A percentile compares a stretch with the other conserved stretches of the same genome.
These are phyloP conservation scores for Cardamine resedifolia DNA, from an alignment of 345 rosid species.

Conservation along the genomic window DNA sequence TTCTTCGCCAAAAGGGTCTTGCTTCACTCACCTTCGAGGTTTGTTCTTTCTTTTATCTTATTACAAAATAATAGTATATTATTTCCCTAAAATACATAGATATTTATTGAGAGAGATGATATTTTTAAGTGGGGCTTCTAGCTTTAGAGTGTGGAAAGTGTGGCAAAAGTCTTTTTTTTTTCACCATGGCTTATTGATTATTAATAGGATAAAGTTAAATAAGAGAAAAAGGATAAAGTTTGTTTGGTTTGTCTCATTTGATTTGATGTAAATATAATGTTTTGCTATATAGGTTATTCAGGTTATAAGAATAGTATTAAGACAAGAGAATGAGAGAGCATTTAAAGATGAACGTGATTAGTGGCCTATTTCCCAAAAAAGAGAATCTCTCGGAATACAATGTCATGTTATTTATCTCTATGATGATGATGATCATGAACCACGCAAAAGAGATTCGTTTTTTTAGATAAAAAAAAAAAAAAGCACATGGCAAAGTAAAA, in stretches of 20 bases:
- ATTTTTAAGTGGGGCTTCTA: not conserved
- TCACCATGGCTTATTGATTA: not conserved
- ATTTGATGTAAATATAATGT: slow-evolving; percentile 27
- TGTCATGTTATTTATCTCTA: slow-evolving; percentile 34
- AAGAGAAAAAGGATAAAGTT: slow-evolving; percentile 6
- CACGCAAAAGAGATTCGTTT: slow-evolving; percentile 7
- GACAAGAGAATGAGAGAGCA: slow-evolving; percentile 28
- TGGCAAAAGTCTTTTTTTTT: not conserved
- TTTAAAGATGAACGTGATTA: slow-evolving; percentile 40
- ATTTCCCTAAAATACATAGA: not conserved
- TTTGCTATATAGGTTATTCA: not conserved
- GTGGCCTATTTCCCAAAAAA: slow-evolving; percentile 37
- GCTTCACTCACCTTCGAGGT: slow-evolving; percentile 73
- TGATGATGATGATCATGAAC: slow-evolving; percentile 19
- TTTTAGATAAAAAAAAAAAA: not conserved
- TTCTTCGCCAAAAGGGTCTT: slow-evolving; percentile 49
- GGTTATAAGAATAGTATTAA: slow-evolving; percentile 11
- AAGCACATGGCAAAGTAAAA: not conserved
- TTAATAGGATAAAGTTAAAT: slow-evolving; percentile 16
- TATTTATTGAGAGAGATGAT: not conserved
- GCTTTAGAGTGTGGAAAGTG: slow-evolving; percentile 17
- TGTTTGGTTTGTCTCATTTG: slow-evolving; percentile 25
- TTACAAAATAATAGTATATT: not conserved
- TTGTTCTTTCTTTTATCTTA: not conserved
- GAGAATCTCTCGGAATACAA: slow-evolving; percentile 33